Base-by-base conservation (phyloP, 495 filamentous ascomycete species). In the Bacidia rubella region DNA sequence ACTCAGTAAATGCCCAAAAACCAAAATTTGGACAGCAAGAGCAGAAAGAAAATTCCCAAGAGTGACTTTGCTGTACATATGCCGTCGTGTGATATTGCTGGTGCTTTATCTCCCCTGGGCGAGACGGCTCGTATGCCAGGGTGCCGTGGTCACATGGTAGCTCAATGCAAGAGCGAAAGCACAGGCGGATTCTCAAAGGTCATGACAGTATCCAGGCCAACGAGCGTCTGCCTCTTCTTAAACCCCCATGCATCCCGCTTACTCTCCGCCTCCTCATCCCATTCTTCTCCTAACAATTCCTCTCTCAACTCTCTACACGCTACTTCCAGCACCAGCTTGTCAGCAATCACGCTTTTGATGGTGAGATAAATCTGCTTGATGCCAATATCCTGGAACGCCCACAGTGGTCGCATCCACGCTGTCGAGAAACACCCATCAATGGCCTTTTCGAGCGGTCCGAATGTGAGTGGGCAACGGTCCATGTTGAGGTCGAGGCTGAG, bases 401-500 rank as follows among this genome's bases (percentile, higher is more conserved):
- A 54, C 3, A 59, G 24, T 3, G 59, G 46, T 24, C 15, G 21
- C 12, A 54, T 53, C 59, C 59, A 61, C 3, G 12, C 4, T 1
- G 44, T 29, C 10, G 42, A 27, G 5, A 54, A 29, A 25, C 46
- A 32, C 19, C 43, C 45, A 2, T 35, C 12, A 4, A 20, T n/a
- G 2, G 43, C 40, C 17, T 19, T 25, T 1, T 51, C 56, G 5
- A 58, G 43, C 0, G 51, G 39, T 3, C 26, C 46, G 22, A 58
- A 54, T 15, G 20, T 27, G 20, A 56, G 48, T 11, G 59, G 56
- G 22, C 43, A 40, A 7, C 48, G 22, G 35, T 59, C 49, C 1
- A 56, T 39, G 11, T 45, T 54, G 19, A 58, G 53, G 20, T 58
- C 50, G n/a, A 59, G 49, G 1, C 24, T 19, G 2, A 61, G 53